Conservation (phyloP, 2,329 filamentous ascomycete species). For the Botryotinia narcissicola region DNA sequence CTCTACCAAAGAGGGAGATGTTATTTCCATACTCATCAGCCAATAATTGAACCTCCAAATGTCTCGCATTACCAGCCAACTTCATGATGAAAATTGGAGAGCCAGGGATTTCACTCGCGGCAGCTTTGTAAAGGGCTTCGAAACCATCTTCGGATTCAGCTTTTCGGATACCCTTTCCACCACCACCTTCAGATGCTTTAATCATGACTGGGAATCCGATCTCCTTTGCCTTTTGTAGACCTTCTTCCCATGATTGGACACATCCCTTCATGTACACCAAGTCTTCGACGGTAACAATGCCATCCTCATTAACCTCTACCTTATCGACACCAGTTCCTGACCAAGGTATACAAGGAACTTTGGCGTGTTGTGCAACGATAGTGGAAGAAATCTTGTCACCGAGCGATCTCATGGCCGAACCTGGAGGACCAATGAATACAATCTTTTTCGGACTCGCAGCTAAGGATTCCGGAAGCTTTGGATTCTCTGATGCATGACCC, state of each 20-base stretch:
- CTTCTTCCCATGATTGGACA: conserved; percentile 85
- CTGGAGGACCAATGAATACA: conserved; percentile 96
- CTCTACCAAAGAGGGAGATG: conserved; percentile 96
- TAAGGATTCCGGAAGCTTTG: conserved; percentile 91
- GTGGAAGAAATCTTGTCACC: conserved; percentile 99
- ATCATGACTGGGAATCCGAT: conserved; percentile 99
- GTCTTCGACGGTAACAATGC: conserved; percentile 89
- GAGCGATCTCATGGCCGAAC: conserved; percentile 96
- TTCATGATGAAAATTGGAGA: conserved; percentile 99
- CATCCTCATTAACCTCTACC: conserved; percentile 74
- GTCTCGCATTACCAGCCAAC: conserved; percentile 90
- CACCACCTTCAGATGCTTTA: conserved; percentile 99
- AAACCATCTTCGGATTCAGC: conserved; percentile 84
- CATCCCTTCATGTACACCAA: conserved; percentile 87
- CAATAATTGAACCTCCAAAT: conserved; percentile 95
- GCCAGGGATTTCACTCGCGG: conserved; percentile 94
- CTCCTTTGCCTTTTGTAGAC: conserved; percentile 77
- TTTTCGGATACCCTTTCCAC: conserved; percentile 98
- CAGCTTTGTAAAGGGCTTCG: conserved; percentile 84
- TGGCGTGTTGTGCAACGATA: conserved; percentile 95
- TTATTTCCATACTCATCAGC: conserved; percentile 99
- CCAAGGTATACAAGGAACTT: conserved; percentile 98
- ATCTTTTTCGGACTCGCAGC: conserved; percentile 98
- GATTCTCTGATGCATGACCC: conserved; percentile 98
- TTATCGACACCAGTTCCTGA: conserved; percentile 87